Percentiles rank a stretch among this genome's conserved stretches.
Evolutionary conservation across 2,329 filamentous ascomycete species (phyloP).

Genomic region (Sclerotinia sclerotiorum): DNA sequence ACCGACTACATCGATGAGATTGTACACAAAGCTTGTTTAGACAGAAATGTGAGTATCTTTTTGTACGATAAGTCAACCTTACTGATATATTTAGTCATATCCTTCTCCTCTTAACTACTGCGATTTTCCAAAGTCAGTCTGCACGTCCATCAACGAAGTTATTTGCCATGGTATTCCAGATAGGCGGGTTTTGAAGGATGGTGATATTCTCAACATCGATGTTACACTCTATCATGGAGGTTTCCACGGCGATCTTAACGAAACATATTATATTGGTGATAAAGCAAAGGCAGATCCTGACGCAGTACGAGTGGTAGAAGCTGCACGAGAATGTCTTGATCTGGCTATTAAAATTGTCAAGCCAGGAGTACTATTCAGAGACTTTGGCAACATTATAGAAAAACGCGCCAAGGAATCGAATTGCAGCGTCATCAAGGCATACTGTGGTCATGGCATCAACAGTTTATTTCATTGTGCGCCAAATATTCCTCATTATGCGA

Average conservation of each 20-base stretch:
- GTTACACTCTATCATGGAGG: slow-evolving; percentile 92
- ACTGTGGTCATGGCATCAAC: slow-evolving; percentile 95
- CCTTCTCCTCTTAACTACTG: slow-evolving; percentile 94
- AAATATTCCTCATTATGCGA: slow-evolving; percentile 94
- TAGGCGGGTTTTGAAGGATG: slow-evolving; percentile 79
- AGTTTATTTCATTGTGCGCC: slow-evolving; percentile 89
- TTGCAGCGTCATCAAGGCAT: slow-evolving; percentile 91
- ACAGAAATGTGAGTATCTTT: slow-evolving; percentile 72
- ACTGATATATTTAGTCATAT: slow-evolving; percentile 65
- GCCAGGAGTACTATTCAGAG: slow-evolving; percentile 86
- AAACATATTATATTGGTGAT: slow-evolving; percentile 97
- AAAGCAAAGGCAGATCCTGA: slow-evolving; percentile 82
- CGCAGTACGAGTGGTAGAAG: slow-evolving; percentile 85
- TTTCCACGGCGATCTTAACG: slow-evolving; percentile 95
- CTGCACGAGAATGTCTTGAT: slow-evolving; percentile 85
- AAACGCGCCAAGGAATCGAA: slow-evolving; percentile 83
- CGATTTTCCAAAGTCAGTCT: slow-evolving; percentile 96
- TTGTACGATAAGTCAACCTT: background rate
- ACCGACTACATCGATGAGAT: slow-evolving; percentile 95
- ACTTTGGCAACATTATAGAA: slow-evolving; percentile 93
- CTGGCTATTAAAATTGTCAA: slow-evolving; percentile 89
- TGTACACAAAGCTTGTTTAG: slow-evolving; percentile 91
- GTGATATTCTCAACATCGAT: slow-evolving; percentile 96
- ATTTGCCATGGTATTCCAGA: slow-evolving; percentile 99
- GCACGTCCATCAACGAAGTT: slow-evolving; percentile 93